Evolutionary conservation across 2,329 filamentous ascomycete genomes (phyloP), one percentile per base, ranked within the genome.

Genomic region (Plenodomus tracheiphilus): DNA sequence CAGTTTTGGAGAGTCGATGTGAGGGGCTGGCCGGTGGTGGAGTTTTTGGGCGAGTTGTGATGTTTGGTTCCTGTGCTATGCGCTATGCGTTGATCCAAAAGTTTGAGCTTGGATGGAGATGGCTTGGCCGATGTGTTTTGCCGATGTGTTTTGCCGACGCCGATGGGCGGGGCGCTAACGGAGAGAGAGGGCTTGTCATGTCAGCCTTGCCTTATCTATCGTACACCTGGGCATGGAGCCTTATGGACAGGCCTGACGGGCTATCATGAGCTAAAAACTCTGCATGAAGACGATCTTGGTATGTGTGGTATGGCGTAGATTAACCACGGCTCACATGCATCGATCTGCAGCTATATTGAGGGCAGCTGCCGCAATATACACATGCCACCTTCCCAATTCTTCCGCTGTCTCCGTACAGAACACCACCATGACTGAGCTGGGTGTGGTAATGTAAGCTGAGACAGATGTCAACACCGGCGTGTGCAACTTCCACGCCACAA

Each of bases 31-130:
- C n/a, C n/a, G n/a, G n/a, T n/a, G n/a, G n/a, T n/a, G n/a, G n/a
- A n/a, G n/a, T n/a, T n/a, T n/a, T n/a, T n/a, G n/a, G n/a, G n/a
- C n/a, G n/a, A n/a, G n/a, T n/a, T n/a, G n/a, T n/a, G n/a, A n/a
- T n/a, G n/a, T n/a, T n/a, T n/a, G n/a, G n/a, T n/a, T n/a, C n/a
- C n/a, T n/a, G n/a, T n/a, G n/a, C n/a, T n/a, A n/a, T n/a, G n/a
- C 4, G 25, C 9, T 9, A 5, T 30, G 6, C 32, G 18, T 38
- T 25, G n/a, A n/a, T n/a, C n/a, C 39, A 57, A 59, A 58, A 59
- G 46, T 61, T 57, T 52, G 59, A 54, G 46, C 43, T 38, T 44
- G 46, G 43, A 28, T 42, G 34, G 41, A 47, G 32, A 47, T 39
- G 38, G 36, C 37, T 34, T 17, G 37, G 50, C 50, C 50, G 50